Evolutionary conservation across 805 yeast species (phyloP), one percentile per base, ranked within the genome.

Genomic region (Wickerhamomyces xylosicus): DNA sequence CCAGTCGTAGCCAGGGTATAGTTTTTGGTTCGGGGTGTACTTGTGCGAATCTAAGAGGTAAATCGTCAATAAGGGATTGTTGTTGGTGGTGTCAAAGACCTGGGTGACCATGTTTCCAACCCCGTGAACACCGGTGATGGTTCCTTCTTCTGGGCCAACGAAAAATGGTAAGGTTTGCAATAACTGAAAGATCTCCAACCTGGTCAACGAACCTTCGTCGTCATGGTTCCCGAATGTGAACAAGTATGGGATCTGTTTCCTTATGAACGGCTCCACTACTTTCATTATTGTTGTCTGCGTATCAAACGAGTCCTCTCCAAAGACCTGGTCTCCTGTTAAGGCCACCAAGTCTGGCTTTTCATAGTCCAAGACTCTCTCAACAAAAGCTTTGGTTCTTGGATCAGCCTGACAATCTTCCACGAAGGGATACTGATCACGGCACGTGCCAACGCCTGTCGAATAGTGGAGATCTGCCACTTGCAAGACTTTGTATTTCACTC

Each of bases 381-480:
- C 52, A 50, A 89, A 86, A 5, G 56, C 49, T 22, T 71, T 42
- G 0, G 97, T 85, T 22, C 56, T 41, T 31, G 39, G 40, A 35
- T 53, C 98, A 0, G 97, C 97, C 43, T 70, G 60, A 54, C 97
- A 92, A 11, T 59, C 63, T 5, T 62, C 62, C 3, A 59, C 59
- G 16, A 66, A 65, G 2, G 92, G 90, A 32, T 54, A 73, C 11
- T 83, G 79, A 53, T 89, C 94, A 38, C 81, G 65, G 52, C 97
- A 92, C 36, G 58, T 57, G 13, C 97, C 97, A 39, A 64, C 69
- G 5, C 87, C 89, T 0, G 95, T 82, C n/a, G 92, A 72, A 55
- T 83, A 79, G 59, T 92, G 98, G 41, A 90, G 63, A 57, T 92
- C 97, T 1, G 97, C 95, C 5, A 90, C 74, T 58, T 92, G 98